These are phyloP conservation scores for Russula sp. DNA, from an alignment of 768 basidiomycete species.

Conservation along the genomic window DNA sequence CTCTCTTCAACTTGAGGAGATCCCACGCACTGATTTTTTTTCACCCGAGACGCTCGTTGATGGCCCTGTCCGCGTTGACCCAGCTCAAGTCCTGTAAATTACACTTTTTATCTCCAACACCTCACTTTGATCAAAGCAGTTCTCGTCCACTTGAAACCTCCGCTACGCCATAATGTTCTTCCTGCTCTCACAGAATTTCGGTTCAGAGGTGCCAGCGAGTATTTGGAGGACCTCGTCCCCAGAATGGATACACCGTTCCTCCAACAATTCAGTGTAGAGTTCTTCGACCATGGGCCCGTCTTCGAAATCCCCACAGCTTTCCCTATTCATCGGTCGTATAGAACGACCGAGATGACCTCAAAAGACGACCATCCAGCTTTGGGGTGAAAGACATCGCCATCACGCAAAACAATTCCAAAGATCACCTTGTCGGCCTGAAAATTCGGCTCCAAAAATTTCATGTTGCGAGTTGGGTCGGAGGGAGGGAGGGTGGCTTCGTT, in stretches of 20 bases:
- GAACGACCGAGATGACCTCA: not conserved
- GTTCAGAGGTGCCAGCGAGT: not conserved
- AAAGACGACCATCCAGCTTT: not conserved
- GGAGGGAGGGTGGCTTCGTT: not conserved
- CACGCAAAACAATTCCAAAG: not conserved
- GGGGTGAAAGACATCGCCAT: not conserved
- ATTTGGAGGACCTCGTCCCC: not conserved
- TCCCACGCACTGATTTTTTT: not conserved
- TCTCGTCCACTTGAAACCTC: not conserved
- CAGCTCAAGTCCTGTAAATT: not conserved
- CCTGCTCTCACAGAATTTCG: not conserved
- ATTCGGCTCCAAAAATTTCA: not conserved
- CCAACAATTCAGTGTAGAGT: not conserved
- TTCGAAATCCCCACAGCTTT: not conserved
- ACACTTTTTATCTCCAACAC: not conserved
- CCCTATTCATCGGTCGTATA: constrained; percentile 2
- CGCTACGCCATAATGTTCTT: not conserved
- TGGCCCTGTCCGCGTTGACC: not conserved
- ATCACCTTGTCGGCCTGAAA: not conserved
- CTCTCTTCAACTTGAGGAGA: constrained; percentile 1
- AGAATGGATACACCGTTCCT: not conserved
- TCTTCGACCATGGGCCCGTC: not conserved
- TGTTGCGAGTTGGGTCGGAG: not conserved
- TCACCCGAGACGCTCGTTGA: not conserved
- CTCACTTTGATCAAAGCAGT: not conserved